Evolutionary conservation across 2,329 filamentous ascomycete genomes (phyloP).

Genomic region (Endothia cerciana): DNA sequence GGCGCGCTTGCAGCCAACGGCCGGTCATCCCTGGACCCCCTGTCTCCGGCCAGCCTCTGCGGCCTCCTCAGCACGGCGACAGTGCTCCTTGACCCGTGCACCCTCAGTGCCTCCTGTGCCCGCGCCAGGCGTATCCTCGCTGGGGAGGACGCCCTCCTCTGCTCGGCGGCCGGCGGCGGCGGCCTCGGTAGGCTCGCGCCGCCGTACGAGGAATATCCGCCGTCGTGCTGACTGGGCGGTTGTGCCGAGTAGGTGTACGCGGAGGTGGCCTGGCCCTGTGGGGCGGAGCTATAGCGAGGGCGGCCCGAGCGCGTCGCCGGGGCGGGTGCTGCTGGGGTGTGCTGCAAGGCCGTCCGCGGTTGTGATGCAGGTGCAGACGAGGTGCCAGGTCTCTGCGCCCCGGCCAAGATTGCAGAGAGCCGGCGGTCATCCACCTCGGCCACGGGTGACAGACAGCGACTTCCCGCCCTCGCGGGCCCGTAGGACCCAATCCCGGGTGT

Average conservation of each 20-base stretch:
- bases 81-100: constrained; percentile 8
- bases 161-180: constrained; percentile 10
- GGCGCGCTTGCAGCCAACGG: not conserved
- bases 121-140: constrained; percentile 20
- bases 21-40: not conserved
- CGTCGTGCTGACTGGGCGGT: not conserved
- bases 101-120: constrained; percentile 26
- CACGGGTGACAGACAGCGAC: constrained; percentile 8
- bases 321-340: not conserved
- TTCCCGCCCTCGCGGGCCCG: not conserved
- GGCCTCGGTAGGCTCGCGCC: constrained; percentile 11
- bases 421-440: constrained; percentile 11
- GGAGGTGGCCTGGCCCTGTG: not conserved
- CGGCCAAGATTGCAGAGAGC: not conserved
- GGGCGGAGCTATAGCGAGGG: constrained; percentile 6
- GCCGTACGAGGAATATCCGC: constrained; percentile 1
- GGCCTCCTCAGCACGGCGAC: constrained; percentile 22
- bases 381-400: not conserved
- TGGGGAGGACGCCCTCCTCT: constrained; percentile 12
- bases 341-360: not conserved
- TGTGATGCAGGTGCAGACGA: not conserved
- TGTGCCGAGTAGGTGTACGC: constrained; percentile 8
- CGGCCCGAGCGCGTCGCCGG: not conserved
- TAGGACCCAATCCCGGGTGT: constrained; percentile 5
- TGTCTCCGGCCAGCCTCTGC: constrained; percentile 12